phyloP scores from a whole-genome alignment of 2,329 filamentous ascomycete species.

The Sphaerostilbella broomeana region DNA sequence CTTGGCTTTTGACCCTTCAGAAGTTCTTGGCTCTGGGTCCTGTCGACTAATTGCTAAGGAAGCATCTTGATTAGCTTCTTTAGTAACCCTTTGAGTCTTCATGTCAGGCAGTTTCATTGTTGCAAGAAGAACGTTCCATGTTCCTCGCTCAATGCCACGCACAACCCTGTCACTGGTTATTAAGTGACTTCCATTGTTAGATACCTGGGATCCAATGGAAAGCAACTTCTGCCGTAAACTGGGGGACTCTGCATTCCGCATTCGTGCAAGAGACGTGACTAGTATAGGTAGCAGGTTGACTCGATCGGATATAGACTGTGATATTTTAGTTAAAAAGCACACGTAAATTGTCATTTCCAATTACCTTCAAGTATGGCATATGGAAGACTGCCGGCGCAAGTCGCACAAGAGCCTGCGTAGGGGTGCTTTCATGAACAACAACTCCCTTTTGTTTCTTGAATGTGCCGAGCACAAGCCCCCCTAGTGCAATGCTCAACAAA shows the following conservation, averaged over 20 bases:
- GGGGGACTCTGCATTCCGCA: slow-evolving; percentile 31
- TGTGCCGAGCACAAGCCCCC: slow-evolving; percentile 23
- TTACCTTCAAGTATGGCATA: slow-evolving; percentile 30
- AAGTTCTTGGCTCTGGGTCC: too few relatives aligned
- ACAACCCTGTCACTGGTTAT: neutral
- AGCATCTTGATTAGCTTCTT: neutral
- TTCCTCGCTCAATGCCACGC: slow-evolving; percentile 15
- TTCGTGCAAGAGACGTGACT: slow-evolving; percentile 25
- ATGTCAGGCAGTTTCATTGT: slow-evolving; percentile 13
- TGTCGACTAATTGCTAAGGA: too few relatives aligned
- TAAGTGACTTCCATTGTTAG: neutral
- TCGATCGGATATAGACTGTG: slow-evolving; percentile 22
- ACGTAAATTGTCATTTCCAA: neutral
- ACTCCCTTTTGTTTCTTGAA: slow-evolving; percentile 19
- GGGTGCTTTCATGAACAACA: slow-evolving; percentile 13
- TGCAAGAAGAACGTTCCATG: slow-evolving; percentile 22
- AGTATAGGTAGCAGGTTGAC: slow-evolving; percentile 24
- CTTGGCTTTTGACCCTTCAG: neutral
- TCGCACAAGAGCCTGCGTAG: slow-evolving; percentile 19
- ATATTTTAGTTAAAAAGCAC: too few relatives aligned
- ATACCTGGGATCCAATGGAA: neutral
- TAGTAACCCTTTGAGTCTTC: slow-evolving; percentile 1
- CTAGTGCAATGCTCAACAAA: slow-evolving; percentile 19
- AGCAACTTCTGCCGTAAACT: slow-evolving; percentile 25
- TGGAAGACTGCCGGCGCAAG: slow-evolving; percentile 33